Evolutionary conservation across 495 filamentous ascomycete species (phyloP).

Genomic region (Saxophila tyrrhenica): DNA sequence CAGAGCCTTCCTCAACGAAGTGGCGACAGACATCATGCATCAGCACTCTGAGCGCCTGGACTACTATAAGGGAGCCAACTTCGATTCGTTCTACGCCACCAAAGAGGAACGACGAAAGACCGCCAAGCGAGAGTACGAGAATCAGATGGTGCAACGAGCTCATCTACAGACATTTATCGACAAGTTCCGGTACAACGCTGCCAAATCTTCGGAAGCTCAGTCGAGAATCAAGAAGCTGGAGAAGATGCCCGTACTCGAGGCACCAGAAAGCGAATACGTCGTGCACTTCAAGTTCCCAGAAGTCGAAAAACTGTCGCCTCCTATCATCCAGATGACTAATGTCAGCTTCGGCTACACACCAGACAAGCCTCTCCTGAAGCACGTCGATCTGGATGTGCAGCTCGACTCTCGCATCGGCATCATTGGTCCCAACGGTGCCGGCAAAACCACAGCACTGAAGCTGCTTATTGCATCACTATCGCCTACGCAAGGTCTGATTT

Average conservation of each 20-base stretch:
- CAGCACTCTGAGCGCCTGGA: conserved; percentile 95
- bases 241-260: conserved; percentile 82
- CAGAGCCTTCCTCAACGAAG: conserved; percentile 96
- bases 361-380: conserved; percentile 67
- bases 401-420: conserved; percentile 97
- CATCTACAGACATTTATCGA: conserved; percentile 96
- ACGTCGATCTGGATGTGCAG: conserved; percentile 92
- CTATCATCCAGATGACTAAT: conserved; percentile 92
- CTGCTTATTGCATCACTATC: conserved; percentile 79
- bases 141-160: conserved; percentile 85
- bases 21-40: conserved; percentile 98
- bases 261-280: conserved; percentile 86
- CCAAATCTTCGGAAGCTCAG: conserved; percentile 96
- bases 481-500: conserved; percentile 70
- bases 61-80: conserved; percentile 98
- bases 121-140: conserved; percentile 95
- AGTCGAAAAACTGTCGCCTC: conserved; percentile 92
- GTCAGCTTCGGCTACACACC: conserved; percentile 83
- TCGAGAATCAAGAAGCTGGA: conserved; percentile 98
- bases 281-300: conserved; percentile 98
- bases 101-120: conserved; percentile 95
- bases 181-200: conserved; percentile 99
- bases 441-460: conserved; percentile 94
- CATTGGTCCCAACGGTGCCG: conserved; percentile 91
- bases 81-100: conserved; percentile 95